Base-by-base conservation (phyloP, 257 asterid species). In the Schizonepeta tenuifolia region DNA sequence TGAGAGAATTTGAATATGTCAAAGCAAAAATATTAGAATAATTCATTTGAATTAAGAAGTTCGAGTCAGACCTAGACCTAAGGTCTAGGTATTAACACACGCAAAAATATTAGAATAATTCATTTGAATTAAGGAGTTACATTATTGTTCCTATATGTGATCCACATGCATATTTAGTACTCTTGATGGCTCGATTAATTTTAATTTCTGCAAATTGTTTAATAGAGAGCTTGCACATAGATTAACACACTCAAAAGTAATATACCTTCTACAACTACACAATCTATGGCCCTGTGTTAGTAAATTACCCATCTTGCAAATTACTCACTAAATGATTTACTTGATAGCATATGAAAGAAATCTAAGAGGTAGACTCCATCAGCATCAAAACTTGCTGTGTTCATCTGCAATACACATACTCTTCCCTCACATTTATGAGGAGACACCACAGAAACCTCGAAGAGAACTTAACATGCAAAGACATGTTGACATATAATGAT, bases 401-500 rank as follows among this genome's bases (percentile, higher is more conserved):
- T 58, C 12, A 70, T 65, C 55, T 49, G 65, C 46, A 51, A 17
- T 15, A n/a, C 7, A 64, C 15, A 36, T n/a, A 54, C 26, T 18
- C 13, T 40, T 46, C 17, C 61, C n/a, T 44, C 47, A n/a, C 41
- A 36, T 43, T 58, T 69, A 36, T 35, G 64, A 43, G 8, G 17
- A 68, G 49, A 65, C 54, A 11, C 26, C 15, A 12, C 36, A 54
- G 9, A n/a, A 67, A 18, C 17, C 47, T 51, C 20, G 2, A 35
- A 21, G 22, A 26, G 50, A 65, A 58, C 9, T 65, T 77, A 21
- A 38, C 43, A 65, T 22, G 28, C 53, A 18, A 76, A 69, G 22
- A 40, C 7, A 22, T 54, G 41, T 57, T 49, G 28, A 59, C 15
- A 18, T 10, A 35, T 14, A 31, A 8, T 51, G 21, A 2, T 65